Base-by-base conservation (phyloP, 352 stramenopile genomes). In the Globisporangium carolinianum region DNA sequence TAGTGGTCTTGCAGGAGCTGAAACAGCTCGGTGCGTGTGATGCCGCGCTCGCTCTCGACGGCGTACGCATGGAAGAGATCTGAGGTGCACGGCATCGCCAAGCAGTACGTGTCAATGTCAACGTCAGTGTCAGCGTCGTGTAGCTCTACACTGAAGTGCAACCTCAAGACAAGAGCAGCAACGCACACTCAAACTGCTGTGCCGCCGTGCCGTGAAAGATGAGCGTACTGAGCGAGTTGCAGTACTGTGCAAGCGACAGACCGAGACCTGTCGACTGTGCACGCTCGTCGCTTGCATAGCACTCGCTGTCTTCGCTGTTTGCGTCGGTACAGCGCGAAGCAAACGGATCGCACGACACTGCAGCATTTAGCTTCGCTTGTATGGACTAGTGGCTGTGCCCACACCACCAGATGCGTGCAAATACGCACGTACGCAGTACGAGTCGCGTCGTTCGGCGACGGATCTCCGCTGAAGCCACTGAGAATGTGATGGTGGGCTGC, bases 111-210 rank as follows among this genome's bases (percentile, higher is more conserved):
- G 6, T 17, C 12, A 3, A 12, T 8, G n/a, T 41, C 6, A n/a
- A 9, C 51, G n/a, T 36, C 11, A n/a, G 38, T 54, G 37, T 12
- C 24, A 24, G 24, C 24, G 24, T 2, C 24, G 24, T 24, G 24
- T 24, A 24, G 24, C 24, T 24, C 1, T 24, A 24, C 24, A 24
- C 24, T 1, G 0, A 24, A 24, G 24, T 24, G 24, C 24, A 24
- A 24, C 24, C 24, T 24, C 24, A 24, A 24, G 1, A 2, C 24
- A 24, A 24, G 1, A 43, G 39, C 39, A 43, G 39, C 39, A 43
- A 61, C 76, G 2, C 62, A 89, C 79, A 89, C 41, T 83, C 65
- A 42, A 86, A 87, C 51, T 87, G 76, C 53, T 89, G 75, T 0
- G 46, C 18, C 2, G 66, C 39, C 0, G 68, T 71, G 12, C 79